A percentile compares a stretch with the other conserved stretches of the same genome.
Conservation (phyloP, 257 asterid species). For the Gentiana straminea region DNA sequence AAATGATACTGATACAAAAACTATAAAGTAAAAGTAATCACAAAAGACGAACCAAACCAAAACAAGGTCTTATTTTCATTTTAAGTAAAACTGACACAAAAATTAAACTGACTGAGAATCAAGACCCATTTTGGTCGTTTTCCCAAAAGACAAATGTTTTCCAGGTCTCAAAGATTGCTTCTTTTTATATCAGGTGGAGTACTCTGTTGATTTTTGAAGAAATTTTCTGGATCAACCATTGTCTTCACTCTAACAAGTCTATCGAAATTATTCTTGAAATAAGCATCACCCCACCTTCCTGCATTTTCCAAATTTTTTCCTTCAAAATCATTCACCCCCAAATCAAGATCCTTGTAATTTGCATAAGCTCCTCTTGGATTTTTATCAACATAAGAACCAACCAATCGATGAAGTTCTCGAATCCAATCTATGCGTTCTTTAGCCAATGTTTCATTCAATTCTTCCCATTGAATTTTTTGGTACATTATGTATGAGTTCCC, state of each 20-base stretch:
- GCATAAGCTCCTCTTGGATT: conserved; percentile 5
- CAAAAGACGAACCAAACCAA: too few relatives aligned
- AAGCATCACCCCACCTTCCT: not conserved
- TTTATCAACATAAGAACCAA: not conserved
- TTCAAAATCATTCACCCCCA: too few relatives aligned
- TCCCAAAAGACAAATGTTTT: too few relatives aligned
- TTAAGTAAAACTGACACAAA: too few relatives aligned
- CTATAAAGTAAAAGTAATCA: too few relatives aligned
- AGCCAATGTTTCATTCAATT: not conserved
- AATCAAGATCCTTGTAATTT: conserved; percentile 1
- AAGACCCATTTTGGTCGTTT: too few relatives aligned
- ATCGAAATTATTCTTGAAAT: conserved; percentile 9
- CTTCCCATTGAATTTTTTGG: conserved; percentile 2
- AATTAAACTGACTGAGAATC: too few relatives aligned
- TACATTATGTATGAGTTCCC: not conserved
- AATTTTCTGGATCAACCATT: conserved; percentile 8
- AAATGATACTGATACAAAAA: too few relatives aligned
- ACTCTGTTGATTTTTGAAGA: conserved; percentile 10
- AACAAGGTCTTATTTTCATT: too few relatives aligned
- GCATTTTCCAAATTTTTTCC: not conserved
- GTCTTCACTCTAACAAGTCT: conserved; percentile 9
- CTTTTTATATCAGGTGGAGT: not conserved
- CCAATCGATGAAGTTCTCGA: not conserved
- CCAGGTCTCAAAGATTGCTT: too few relatives aligned
- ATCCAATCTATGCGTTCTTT: not conserved